Base-by-base conservation (phyloP, 257 asterid genomes). In the Solanum clarkiae region DNA sequence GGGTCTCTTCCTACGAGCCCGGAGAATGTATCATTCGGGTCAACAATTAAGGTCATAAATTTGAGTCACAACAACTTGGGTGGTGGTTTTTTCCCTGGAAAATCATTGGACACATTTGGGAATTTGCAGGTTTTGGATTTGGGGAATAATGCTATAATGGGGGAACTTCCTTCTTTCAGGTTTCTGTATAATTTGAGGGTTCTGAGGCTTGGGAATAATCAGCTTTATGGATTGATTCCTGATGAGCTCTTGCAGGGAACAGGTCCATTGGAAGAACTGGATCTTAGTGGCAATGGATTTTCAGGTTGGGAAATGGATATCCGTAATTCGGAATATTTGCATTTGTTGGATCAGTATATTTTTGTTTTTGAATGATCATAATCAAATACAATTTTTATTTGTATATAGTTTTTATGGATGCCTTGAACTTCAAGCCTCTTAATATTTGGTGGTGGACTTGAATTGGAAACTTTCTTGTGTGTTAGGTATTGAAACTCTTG, bases 221-320 rank as follows among this genome's bases (percentile, higher is more conserved):
- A 89, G 91, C 87, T 95, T 26, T 88, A 42, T 44, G 98, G 98
- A 65, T 77, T 92, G 54, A 79, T 95, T 26, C 97, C 98, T 0
- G 88, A 12, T 70, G 96, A 91, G 84, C 89, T 95, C 66, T 87
- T 95, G 89, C 93, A 92, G 86, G 95, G 95, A n/a, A 90, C 57
- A 44, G 86, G 89, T 42, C 95, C 93, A 9, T 91, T 95, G 91
- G 87, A 62, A 82, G 97, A 94, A 87, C 88, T 95, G 89, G 98
- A 95, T 92, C 98, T 95, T 90, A 91, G 93, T 84, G 86, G 89
- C 77, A 95, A 95, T 87, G 94, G 93, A 80, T 90, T 95, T 90
- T 94, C 95, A 36, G 98, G 98, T 94, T 87, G 91, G 89, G 54
- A 63, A 86, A 81, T 70, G 86, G 77, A 80, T 56, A 81, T 62